Evolutionary conservation across 2,329 filamentous ascomycete genomes (phyloP).

Genomic region (Mariannaea sp.): DNA sequence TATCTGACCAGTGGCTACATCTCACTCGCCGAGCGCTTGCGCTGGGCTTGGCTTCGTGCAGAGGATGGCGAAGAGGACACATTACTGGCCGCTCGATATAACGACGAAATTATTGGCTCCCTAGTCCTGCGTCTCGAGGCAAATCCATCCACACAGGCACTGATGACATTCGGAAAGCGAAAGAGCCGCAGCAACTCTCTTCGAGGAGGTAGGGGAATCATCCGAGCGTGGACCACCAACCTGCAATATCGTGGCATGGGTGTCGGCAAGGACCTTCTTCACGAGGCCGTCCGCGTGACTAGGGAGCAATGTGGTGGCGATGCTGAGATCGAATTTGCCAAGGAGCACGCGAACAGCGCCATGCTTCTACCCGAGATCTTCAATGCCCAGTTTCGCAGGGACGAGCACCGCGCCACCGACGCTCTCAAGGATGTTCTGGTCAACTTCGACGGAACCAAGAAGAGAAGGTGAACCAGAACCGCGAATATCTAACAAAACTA

Average conservation of each 20-base stretch:
- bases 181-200: slow-evolving; percentile 48
- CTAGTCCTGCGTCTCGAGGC: slow-evolving; percentile 70
- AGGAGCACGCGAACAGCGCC: slow-evolving; percentile 75
- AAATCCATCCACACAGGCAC: slow-evolving; percentile 33
- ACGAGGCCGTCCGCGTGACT: slow-evolving; percentile 72
- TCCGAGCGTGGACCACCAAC: slow-evolving; percentile 82
- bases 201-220: slow-evolving; percentile 67
- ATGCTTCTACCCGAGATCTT: slow-evolving; percentile 67
- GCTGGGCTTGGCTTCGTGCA: slow-evolving; percentile 63
- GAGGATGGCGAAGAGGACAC: slow-evolving; percentile 56
- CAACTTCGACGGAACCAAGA: slow-evolving; percentile 53
- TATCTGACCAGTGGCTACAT: slow-evolving; percentile 67
- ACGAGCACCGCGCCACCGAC: slow-evolving; percentile 62
- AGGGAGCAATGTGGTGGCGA: slow-evolving; percentile 71
- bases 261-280: slow-evolving; percentile 72
- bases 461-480: slow-evolving; percentile 48
- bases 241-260: slow-evolving; percentile 71
- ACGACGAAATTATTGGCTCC: slow-evolving; percentile 71
- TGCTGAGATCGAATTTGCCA: slow-evolving; percentile 72
- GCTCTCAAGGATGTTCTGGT: slow-evolving; percentile 57
- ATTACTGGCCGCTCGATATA: slow-evolving; percentile 69
- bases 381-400: slow-evolving; percentile 62
- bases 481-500: not conserved
- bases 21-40: slow-evolving; percentile 62
- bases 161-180: slow-evolving; percentile 38